Evolutionary conservation across 495 filamentous ascomycete genomes (phyloP).

Genomic region (Aspergillus affinis): DNA sequence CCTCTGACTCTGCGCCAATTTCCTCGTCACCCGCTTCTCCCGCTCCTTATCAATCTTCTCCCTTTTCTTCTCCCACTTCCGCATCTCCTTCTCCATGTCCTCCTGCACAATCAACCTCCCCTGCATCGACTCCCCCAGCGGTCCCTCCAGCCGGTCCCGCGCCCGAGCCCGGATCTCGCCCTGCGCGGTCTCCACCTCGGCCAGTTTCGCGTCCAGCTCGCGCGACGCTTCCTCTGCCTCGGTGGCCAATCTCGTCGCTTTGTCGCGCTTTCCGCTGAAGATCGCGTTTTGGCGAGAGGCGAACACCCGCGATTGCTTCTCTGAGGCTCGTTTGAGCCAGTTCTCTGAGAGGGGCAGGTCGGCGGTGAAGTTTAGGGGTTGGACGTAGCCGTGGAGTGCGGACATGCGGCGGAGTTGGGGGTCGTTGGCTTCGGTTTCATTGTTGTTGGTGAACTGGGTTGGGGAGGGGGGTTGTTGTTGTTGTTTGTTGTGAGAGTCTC

Average conservation of each 20-base stretch:
- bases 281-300: constrained; percentile 8
- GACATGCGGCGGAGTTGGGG: constrained; percentile 21
- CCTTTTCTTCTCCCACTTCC: constrained; percentile 11
- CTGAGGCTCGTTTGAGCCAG: constrained; percentile 21
- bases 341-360: constrained; percentile 10
- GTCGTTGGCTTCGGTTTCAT: constrained; percentile 9
- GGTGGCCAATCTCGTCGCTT: constrained; percentile 1
- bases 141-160: constrained; percentile 8
- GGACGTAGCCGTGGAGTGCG: constrained; percentile 16
- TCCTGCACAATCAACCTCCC: constrained; percentile 11
- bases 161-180: constrained; percentile 6
- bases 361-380: constrained; percentile 14
- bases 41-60: constrained; percentile 13
- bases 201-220: constrained; percentile 8
- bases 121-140: constrained; percentile 16
- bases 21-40: constrained; percentile 10
- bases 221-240: constrained; percentile 9
- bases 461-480: too few relatives aligned
- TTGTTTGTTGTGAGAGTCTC: too few relatives aligned
- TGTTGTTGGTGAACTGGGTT: too few relatives aligned
- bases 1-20: constrained; percentile 6
- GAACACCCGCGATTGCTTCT: constrained; percentile 16
- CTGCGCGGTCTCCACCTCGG: constrained; percentile 8
- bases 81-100: constrained; percentile 20
- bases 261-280: constrained; percentile 9